Evolutionary conservation across 441 rosid species (phyloP).

Genomic region (Manihot esculenta): DNA sequence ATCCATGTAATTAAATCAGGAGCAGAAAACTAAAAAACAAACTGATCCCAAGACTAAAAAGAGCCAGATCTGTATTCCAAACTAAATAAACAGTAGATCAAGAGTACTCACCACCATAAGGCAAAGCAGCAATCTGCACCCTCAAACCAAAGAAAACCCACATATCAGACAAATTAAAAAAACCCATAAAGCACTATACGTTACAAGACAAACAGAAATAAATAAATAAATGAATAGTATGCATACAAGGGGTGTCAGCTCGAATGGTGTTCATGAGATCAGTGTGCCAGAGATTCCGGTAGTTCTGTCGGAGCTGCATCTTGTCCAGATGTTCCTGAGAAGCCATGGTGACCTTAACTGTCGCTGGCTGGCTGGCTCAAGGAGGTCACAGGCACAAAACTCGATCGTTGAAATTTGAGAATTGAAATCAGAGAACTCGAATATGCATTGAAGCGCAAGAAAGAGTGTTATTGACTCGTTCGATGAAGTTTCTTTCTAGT

Average conservation of each 20-base stretch:
- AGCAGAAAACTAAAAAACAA: background rate
- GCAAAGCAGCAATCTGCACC: constrained; percentile 85
- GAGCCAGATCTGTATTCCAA: constrained; percentile 25
- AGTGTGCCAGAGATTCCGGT: constrained; percentile 88
- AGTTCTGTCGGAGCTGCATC: constrained; percentile 84
- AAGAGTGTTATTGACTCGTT: background rate
- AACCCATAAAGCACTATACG: background rate
- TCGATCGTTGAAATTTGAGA: background rate
- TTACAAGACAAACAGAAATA: background rate
- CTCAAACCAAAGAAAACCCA: constrained; percentile 10
- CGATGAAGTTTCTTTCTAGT: background rate
- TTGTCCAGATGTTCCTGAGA: constrained; percentile 65
- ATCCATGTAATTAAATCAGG: background rate
- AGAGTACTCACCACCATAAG: constrained; percentile 68
- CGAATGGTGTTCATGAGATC: constrained; percentile 64
- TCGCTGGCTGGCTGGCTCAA: too few relatives aligned
- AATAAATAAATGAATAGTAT: too few relatives aligned
- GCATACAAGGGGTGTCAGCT: constrained; percentile 63
- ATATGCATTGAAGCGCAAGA: too few relatives aligned
- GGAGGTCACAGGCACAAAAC: background rate
- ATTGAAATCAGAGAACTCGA: background rate
- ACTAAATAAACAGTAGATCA: constrained; percentile 21
- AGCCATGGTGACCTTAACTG: constrained; percentile 44
- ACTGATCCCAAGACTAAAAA: background rate
- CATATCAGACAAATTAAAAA: constrained; percentile 9